Evolutionary conservation across 1,139 yeast species (phyloP), one percentile per base, ranked within the genome.

Genomic region (Debaryomyces sp.): DNA sequence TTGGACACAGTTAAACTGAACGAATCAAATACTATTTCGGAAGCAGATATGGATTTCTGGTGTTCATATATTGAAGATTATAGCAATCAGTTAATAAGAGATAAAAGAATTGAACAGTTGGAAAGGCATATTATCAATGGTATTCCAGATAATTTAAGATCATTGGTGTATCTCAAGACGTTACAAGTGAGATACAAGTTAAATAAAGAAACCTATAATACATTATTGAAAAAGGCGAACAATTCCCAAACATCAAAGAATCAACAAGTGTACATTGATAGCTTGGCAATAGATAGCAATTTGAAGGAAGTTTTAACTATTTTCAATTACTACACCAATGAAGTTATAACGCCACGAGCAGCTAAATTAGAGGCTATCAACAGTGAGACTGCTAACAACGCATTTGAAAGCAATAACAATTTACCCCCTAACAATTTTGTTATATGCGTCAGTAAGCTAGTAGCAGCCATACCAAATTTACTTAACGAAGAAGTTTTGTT

Each of bases 271-370:
- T 62, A 58, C 40, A 52, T 62, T 37, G 67, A 66, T 17, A 54
- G 61, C 8, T 56, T 62, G 35, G 42, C 57, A 15, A 49, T 63
- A 13, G 66, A 64, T 12, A 49, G 51, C 6, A 54, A 51, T 6
- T 53, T 62, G n/a, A 61, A 60, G 41, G 73, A 71, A 37, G 59
- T 71, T 8, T 57, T 72, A 47, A 60, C 57, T 34, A 71, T 72
- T 9, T 73, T 68, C 57, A 62, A 64, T 51, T 73, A 64, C 51
- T 74, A 74, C 51, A 58, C 63, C 17, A 60, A 62, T 35, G 74
- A 70, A 44, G 56, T 62, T n/a, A 48, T 58, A 4, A 35, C 50
- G 7, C 47, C 54, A 1, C 48, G 39, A 23, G 40, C 52, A 6
- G 46, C 53, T 3, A 49, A 55, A 22, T 36, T 56, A 15, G 61